Base-by-base conservation (phyloP, 2,329 filamentous ascomycete genomes). In the Pseudocercospora pini-densiflorae region DNA sequence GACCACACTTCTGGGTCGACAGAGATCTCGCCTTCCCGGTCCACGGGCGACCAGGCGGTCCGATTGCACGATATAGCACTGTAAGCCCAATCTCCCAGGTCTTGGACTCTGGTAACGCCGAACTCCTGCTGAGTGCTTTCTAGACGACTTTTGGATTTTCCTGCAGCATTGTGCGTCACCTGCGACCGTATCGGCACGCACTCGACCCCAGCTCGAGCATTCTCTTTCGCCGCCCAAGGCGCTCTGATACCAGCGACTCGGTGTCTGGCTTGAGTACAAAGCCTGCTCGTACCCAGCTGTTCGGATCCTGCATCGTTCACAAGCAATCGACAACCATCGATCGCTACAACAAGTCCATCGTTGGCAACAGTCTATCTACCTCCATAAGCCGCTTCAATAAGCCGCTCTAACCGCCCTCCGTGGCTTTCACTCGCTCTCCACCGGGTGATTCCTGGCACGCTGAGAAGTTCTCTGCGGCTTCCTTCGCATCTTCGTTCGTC, bases 141-240 rank as follows among this genome's bases (percentile, higher is more conserved):
- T 79, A 80, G 78, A 77, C 79, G 76, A 69, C 75, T 79, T 81
- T 73, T 71, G 79, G 80, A 77, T 69, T 76, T 71, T 76, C 76
- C 76, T 81, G 81, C 81, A 80, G 81, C 74, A 71, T 61, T 68
- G 74, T 76, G 79, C 80, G 78, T 80, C 75, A 81, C 80, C 71
- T 67, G 60, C 64, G 64, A 70, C 70, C 68, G 53, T 71, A 73
- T 72, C 70, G 68, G 72, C 68, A 67, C 62, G 43, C 68, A 61
- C 63, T 61, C 71, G 60, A 55, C 65, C 58, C 62, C 62, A 61
- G 57, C 65, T 54, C 68, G 66, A 62, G 67, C 70, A 59, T 69
- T 66, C 69, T 67, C 65, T 64, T 49, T 66, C 72, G 62, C 70
- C 71, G 67, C 68, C 71, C 66, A 68, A 63, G 65, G 66, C 67